phyloP scores from a whole-genome alignment of 2,329 filamentous ascomycete species.

The Capronia coronata region DNA sequence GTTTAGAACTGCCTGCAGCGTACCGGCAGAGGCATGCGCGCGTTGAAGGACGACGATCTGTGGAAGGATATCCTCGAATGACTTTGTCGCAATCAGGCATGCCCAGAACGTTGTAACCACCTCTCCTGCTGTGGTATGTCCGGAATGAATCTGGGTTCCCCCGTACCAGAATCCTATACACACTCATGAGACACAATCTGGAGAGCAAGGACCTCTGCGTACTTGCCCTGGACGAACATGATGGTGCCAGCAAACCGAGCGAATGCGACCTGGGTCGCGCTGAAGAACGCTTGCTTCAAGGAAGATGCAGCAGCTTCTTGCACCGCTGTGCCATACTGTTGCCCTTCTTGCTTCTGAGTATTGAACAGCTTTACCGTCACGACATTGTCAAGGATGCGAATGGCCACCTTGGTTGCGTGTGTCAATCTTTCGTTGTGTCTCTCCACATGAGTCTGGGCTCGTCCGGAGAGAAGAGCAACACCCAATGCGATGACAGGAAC shows the following conservation, averaged over 20 bases:
- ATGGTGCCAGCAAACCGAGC: constrained; percentile 66
- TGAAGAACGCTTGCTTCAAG: constrained; percentile 60
- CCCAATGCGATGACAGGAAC: constrained; percentile 61
- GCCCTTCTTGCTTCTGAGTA: constrained; percentile 62
- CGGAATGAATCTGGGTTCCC: constrained; percentile 58
- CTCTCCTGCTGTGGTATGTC: constrained; percentile 54
- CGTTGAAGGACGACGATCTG: constrained; percentile 73
- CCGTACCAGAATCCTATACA: constrained; percentile 76
- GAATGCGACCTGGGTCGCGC: constrained; percentile 65
- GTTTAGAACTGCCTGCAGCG: constrained; percentile 48
- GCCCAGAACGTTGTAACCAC: constrained; percentile 83
- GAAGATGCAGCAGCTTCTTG: constrained; percentile 57
- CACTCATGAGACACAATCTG: constrained; percentile 1
- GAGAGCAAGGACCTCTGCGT: not conserved
- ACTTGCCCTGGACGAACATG: constrained; percentile 63
- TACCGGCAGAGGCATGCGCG: constrained; percentile 65
- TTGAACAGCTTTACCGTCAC: constrained; percentile 85
- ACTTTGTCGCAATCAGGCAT: constrained; percentile 67
- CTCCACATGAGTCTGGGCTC: constrained; percentile 60
- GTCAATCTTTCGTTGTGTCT: constrained; percentile 62
- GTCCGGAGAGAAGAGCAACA: constrained; percentile 54
- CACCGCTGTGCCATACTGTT: constrained; percentile 57
- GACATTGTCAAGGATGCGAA: constrained; percentile 65
- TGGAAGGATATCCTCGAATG: constrained; percentile 66
- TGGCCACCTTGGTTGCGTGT: constrained; percentile 64